Evolutionary conservation across 2,329 filamentous ascomycete genomes (phyloP), one percentile per base, ranked within the genome.

Genomic region (Nemania sp.): DNA sequence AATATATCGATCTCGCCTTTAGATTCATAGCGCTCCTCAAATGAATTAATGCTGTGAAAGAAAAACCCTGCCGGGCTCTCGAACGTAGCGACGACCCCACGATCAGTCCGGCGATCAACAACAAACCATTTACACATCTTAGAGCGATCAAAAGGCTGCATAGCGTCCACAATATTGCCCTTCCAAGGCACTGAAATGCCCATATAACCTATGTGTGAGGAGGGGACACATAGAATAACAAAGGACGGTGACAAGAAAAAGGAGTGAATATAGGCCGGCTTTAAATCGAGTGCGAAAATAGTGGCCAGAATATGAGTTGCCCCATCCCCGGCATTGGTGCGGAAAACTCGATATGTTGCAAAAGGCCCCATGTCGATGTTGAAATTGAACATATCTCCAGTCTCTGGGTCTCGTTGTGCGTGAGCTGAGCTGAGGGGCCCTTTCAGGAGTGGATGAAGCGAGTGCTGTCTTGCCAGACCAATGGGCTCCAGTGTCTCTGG

Each of bases 31-130:
- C 74, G 70, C 70, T 92, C 86, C 74, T 95, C 92, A 77, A 90
- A 96, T 0, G 92, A 87, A 72, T 97, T 97, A 76, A 93, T 83
- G 0, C 87, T 88, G 79, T 97, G 93, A 78, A 97, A 97, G 79
- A 89, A 90, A 82, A 94, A 97, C 54, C 89, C 89, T 0, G 91
- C 86, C 0, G 87, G 84, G 18, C 88, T 90, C 20, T 90, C 86
- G 74, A 92, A 94, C 1, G 85, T 87, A 7, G 88, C 90, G 0
- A 96, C 85, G 0, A 96, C 80, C 0, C 93, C 92, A 55, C 84
- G 83, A 3, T 84, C 86, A 2, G 83, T 79, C 3, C 77, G 83
- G 1, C 93, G 88, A 76, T 96, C 92, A 20, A 97, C 79, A 0
- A 97, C 87, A 70, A 92, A 88, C 93, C 93, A 97, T 29, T 80